These are phyloP conservation scores for Durusdinium trenchii DNA, from an alignment of 73 alveolate genomes.

Conservation along the genomic window DNA sequence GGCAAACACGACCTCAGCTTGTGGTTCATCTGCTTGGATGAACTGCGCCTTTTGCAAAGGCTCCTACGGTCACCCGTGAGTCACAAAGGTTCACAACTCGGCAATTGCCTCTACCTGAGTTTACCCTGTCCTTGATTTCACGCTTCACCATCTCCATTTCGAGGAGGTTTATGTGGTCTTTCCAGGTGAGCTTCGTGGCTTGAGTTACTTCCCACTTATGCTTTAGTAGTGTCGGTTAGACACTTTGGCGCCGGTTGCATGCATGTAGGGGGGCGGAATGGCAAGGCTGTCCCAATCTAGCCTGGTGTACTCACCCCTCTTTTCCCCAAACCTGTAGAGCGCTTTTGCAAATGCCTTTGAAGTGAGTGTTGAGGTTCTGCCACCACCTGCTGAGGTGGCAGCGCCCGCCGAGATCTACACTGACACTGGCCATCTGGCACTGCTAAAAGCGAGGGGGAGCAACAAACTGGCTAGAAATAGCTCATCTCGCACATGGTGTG, in stretches of 20 bases:
- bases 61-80: neutral
- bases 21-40: constrained; percentile 13
- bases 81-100: neutral
- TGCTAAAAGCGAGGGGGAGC: neutral
- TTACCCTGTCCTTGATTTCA: neutral
- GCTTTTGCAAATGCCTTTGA: no score
- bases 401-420: neutral
- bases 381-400: neutral
- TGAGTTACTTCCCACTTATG: constrained; percentile 18
- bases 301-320: neutral
- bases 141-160: neutral
- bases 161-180: neutral
- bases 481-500: neutral
- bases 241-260: neutral
- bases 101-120: neutral
- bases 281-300: neutral
- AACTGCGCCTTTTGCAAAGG: constrained; percentile 3
- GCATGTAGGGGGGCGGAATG: neutral
- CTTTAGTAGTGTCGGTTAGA: neutral
- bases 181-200: neutral
- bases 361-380: neutral
- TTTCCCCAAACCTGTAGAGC: neutral
- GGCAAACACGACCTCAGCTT: neutral
- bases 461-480: neutral
- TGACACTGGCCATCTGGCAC: neutral